phyloP scores from a whole-genome alignment of 2,329 filamentous ascomycete species.

The Aspergillus sp. region DNA sequence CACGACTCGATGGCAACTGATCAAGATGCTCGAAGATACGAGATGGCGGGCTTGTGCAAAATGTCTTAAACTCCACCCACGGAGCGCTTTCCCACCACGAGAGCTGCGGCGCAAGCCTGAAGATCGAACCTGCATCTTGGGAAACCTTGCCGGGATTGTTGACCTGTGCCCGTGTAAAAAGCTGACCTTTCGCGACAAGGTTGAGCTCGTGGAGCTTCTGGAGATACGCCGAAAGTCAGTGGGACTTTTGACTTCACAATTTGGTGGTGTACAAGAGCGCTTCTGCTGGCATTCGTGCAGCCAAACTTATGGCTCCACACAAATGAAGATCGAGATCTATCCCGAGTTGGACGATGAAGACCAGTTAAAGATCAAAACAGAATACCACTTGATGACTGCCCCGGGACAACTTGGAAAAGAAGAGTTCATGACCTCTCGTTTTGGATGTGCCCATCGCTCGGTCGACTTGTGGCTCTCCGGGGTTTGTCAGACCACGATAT shows the following conservation, averaged over 20 bases:
- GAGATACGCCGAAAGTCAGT: slow-evolving; percentile 30
- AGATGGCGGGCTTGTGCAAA: slow-evolving; percentile 38
- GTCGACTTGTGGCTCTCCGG: slow-evolving; percentile 42
- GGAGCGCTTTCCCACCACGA: slow-evolving; percentile 30
- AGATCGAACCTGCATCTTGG: slow-evolving; percentile 34
- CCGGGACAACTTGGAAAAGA: slow-evolving; percentile 38
- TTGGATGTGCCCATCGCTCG: slow-evolving; percentile 41
- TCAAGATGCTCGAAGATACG: slow-evolving; percentile 36
- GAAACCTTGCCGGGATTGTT: slow-evolving; percentile 36
- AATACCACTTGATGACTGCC: slow-evolving; percentile 37
- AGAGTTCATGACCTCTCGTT: slow-evolving; percentile 39
- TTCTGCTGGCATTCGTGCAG: slow-evolving; percentile 41
- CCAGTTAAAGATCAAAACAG: slow-evolving; percentile 35
- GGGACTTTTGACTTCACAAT: slow-evolving; percentile 25
- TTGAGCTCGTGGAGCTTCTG: slow-evolving; percentile 35
- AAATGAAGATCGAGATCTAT: slow-evolving; percentile 35
- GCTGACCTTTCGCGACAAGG: slow-evolving; percentile 39
- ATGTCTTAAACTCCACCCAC: slow-evolving; percentile 42
- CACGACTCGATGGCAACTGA: slow-evolving; percentile 37
- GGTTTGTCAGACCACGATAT: slow-evolving; percentile 38
- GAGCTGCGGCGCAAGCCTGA: slow-evolving; percentile 36
- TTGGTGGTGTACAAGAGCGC: slow-evolving; percentile 30
- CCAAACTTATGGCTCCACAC: slow-evolving; percentile 35
- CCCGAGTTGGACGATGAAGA: slow-evolving; percentile 35
- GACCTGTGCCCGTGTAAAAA: slow-evolving; percentile 43